phyloP scores from a whole-genome alignment of 139 green algal genomes.

The Haematococcus lacustris region DNA sequence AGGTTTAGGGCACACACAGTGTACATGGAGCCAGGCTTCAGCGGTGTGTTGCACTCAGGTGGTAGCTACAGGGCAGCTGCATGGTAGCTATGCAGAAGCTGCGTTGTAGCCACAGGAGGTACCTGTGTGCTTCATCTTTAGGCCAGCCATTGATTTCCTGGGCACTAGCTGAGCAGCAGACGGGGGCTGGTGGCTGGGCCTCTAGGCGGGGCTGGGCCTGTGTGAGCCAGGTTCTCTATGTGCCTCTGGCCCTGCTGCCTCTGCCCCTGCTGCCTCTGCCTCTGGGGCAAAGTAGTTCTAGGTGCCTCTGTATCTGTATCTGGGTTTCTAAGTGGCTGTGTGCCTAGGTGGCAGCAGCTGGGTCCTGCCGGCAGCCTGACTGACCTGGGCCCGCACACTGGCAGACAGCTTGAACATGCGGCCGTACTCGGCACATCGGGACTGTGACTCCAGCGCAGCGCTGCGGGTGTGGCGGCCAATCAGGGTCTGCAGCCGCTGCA shows the following conservation, averaged over 20 bases:
- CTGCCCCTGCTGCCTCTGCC: too few species aligned
- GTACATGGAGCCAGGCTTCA: not conserved
- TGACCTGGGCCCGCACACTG: conserved; percentile 1
- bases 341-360: not conserved
- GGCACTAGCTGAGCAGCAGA: too few species aligned
- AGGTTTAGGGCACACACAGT: not conserved
- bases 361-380: not conserved
- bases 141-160: too few species aligned
- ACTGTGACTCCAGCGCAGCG: conserved; percentile 73
- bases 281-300: not conserved
- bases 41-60: too few species aligned
- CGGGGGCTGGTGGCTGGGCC: too few species aligned
- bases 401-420: conserved; percentile 13
- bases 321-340: not conserved
- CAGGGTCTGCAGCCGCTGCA: conserved; percentile 34
- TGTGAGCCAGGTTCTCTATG: not conserved
- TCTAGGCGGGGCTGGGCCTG: not conserved
- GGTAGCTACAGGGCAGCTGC: too few species aligned
- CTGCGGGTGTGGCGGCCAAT: conserved; percentile 45
- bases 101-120: too few species aligned
- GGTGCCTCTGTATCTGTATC: not conserved
- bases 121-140: too few species aligned
- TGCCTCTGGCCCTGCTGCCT: not conserved
- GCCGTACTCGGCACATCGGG: conserved; percentile 20
- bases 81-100: too few species aligned